A percentile compares a stretch with the other conserved stretches of the same genome.
Evolutionary conservation across 106 monocot species (phyloP).

Genomic region (Triglochin maritima): DNA sequence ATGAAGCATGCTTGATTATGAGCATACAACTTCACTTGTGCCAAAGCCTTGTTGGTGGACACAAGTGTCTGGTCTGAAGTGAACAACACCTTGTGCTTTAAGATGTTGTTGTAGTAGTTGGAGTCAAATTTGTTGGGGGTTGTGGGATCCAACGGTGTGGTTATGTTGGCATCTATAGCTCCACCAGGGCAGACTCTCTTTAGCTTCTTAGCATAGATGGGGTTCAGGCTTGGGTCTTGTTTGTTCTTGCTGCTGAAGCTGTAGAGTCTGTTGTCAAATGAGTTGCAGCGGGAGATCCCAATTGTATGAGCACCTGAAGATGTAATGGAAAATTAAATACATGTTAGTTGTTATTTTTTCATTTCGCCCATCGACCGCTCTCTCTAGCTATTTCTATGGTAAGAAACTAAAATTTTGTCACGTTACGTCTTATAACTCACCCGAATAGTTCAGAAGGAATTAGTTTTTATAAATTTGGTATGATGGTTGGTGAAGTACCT

Average conservation of each 20-base stretch:
- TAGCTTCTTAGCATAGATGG: slow-evolving; percentile 26
- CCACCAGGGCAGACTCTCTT: slow-evolving; percentile 29
- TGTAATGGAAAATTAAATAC: neutral
- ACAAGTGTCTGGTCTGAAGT: slow-evolving; percentile 38
- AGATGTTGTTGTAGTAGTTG: slow-evolving; percentile 30
- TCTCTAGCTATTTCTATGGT: neutral
- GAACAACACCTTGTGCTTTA: slow-evolving; percentile 32
- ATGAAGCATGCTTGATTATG: slow-evolving; percentile 4
- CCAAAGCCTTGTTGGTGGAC: slow-evolving; percentile 5
- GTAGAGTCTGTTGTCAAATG: slow-evolving; percentile 36
- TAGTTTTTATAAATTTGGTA: neutral
- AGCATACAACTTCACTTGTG: slow-evolving; percentile 12
- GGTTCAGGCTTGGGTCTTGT: slow-evolving; percentile 33
- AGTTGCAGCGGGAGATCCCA: slow-evolving; percentile 36
- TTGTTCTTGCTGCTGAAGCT: slow-evolving; percentile 21
- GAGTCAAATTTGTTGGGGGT: slow-evolving; percentile 24
- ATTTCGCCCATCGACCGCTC: neutral
- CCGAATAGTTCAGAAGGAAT: neutral
- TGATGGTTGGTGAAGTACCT: neutral
- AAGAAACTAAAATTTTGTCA: neutral
- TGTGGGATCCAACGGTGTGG: slow-evolving; percentile 23
- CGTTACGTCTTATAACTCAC: neutral
- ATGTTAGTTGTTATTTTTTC: neutral
- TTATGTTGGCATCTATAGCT: slow-evolving; percentile 3
- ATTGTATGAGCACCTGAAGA: slow-evolving; percentile 38